Evolutionary conservation across 768 basidiomycete genomes (phyloP).

Genomic region (Leccinum rimulosum): DNA sequence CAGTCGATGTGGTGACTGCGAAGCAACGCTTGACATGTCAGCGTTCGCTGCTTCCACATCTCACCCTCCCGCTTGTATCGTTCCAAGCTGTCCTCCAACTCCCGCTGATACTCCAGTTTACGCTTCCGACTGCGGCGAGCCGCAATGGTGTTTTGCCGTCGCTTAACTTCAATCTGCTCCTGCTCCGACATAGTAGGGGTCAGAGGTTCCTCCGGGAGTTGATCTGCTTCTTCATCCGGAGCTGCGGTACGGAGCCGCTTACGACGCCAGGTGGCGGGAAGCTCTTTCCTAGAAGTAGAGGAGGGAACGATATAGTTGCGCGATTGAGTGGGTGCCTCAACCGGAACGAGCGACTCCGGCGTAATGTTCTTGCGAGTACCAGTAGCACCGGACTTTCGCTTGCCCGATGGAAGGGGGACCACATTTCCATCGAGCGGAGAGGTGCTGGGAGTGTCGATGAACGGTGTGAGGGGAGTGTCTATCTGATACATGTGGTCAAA

Average conservation of each 20-base stretch:
- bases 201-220: conserved; percentile 19
- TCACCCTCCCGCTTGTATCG: conserved; percentile 56
- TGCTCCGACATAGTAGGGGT: conserved; percentile 50
- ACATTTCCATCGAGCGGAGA: conserved; percentile 24
- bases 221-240: conserved; percentile 53
- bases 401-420: conserved; percentile 17
- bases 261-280: conserved; percentile 68
- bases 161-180: conserved; percentile 74
- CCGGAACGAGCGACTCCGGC: conserved; percentile 60
- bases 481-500: conserved; percentile 44
- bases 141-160: conserved; percentile 81
- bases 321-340: conserved; percentile 77
- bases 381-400: conserved; percentile 42
- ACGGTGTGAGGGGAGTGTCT: conserved; percentile 49
- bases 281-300: conserved; percentile 71
- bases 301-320: conserved; percentile 75
- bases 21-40: conserved; percentile 48
- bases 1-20: conserved; percentile 55
- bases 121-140: conserved; percentile 77
- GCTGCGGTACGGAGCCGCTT: conserved; percentile 53
- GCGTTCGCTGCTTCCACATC: conserved; percentile 58
- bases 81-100: conserved; percentile 58
- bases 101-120: conserved; percentile 66
- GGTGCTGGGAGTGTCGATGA: conserved; percentile 39
- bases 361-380: conserved; percentile 73